Evolutionary conservation across 495 filamentous ascomycete species (phyloP), one percentile per base, ranked within the genome.

Genomic region (Annulohypoxylon maeteangense): DNA sequence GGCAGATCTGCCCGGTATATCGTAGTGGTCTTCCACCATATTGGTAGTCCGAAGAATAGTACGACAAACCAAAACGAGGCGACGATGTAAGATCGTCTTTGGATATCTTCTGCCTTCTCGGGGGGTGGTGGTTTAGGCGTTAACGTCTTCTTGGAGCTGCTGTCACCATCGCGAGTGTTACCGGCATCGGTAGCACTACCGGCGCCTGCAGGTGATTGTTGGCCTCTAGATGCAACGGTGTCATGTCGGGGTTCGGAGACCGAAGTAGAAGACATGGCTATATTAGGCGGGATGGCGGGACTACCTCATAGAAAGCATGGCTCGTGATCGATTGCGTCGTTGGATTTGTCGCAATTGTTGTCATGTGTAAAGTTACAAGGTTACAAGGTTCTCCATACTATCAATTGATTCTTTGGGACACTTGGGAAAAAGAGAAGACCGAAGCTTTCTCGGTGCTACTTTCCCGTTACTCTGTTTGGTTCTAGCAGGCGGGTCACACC

Each of bases 11-110:
- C 93, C 45, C 95, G 88, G 81, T 98, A 93, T 72, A 98, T 95
- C 0, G 92, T 90, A 0, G 96, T 98, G n/a, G 95, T 98, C 78
- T 90, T 89, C 89, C 93, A 93, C 95, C 95, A 99, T 89, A 97
- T 90, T 70, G 95, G 95, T 66, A 98, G 80, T 16, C 95, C 96
- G 16, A 98, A 83, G 32, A 91, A 87, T 23, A 97, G 76, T 11
- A 96, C 93, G 14, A 97, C 89, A 18, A 87, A 83, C 96, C 95
- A 98, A 75, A 98, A 98, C 5, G 95, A 94, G 55, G 92, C 79
- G 72, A 99, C 90, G 48, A 98, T 91, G 59, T 81, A 84, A 57
- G 86, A 86, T 54, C 94, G 90, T 45, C 87, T 85, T 74, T 86
- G 87, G 20, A 92, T 82, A 56, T 89, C 89, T 65, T 90, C 88